A percentile compares a stretch with the other conserved stretches of the same genome.
Conservation (phyloP, 768 basidiomycete species). For the Rhodotorula paludigena region DNA sequence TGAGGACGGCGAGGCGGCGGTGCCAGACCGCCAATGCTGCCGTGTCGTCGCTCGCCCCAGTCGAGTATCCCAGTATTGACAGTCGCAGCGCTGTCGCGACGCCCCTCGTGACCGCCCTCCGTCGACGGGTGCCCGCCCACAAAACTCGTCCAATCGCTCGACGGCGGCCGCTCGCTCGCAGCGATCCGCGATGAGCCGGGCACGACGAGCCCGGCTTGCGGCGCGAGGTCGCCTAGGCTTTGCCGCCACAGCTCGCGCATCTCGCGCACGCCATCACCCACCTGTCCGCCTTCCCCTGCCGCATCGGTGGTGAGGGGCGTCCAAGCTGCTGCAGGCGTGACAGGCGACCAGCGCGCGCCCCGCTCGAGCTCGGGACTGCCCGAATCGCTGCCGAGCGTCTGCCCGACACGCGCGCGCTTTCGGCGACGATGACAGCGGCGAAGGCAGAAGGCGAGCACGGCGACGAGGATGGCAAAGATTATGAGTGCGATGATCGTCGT, state of each 20-base stretch:
- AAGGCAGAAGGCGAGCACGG: constrained; percentile 10
- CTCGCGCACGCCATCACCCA: not conserved
- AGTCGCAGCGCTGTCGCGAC: not conserved
- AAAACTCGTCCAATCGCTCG: not conserved
- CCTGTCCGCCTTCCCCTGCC: not conserved
- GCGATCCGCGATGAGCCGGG: not conserved
- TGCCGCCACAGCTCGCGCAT: constrained; percentile 2
- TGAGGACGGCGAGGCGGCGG: not conserved
- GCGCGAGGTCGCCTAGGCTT: not conserved
- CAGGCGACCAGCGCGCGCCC: not conserved
- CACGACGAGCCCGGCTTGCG: no score
- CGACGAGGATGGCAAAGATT: constrained; percentile 23
- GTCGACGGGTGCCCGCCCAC: not conserved
- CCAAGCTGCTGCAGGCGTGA: not conserved
- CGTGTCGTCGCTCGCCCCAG: not conserved
- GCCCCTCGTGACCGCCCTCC: not conserved
- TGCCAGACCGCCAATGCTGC: not conserved
- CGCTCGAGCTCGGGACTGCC: constrained; percentile 1
- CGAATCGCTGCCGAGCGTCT: constrained; percentile 1
- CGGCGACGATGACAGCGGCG: constrained; percentile 14
- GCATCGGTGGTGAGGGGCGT: not conserved
- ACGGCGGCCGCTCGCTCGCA: not conserved
- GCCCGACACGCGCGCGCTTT: not conserved
- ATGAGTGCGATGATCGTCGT: constrained; percentile 15
- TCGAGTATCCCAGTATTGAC: not conserved